Percentiles rank a stretch among this genome's conserved stretches.
These are phyloP conservation scores for Achlya hypogyna DNA, from an alignment of 352 stramenopile species.

Conservation along the genomic window DNA sequence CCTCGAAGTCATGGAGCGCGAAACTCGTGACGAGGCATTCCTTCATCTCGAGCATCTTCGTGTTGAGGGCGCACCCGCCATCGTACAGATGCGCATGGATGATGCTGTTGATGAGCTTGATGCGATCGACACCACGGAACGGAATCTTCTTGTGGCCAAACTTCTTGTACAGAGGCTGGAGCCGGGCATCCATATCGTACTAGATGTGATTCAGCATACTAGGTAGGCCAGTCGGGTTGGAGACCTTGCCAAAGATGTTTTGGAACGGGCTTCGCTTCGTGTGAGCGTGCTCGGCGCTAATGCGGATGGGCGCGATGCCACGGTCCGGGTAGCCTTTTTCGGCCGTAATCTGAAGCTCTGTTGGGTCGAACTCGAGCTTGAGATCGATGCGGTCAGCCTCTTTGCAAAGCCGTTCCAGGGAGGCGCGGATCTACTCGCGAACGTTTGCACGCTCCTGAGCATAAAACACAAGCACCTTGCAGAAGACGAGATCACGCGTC, in stretches of 20 bases:
- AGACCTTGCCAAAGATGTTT: slow-evolving; percentile 60
- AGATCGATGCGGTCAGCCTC: slow-evolving; percentile 71
- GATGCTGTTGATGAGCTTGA: slow-evolving; percentile 68
- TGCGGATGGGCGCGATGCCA: slow-evolving; percentile 54
- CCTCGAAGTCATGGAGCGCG: slow-evolving; percentile 43
- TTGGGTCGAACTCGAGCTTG: slow-evolving; percentile 61
- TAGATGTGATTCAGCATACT: background rate
- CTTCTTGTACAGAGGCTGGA: slow-evolving; percentile 58
- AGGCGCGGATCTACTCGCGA: slow-evolving; percentile 29
- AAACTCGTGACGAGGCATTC: slow-evolving; percentile 54
- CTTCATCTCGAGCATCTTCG: slow-evolving; percentile 39
- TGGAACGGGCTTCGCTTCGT: slow-evolving; percentile 52
- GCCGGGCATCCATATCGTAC: slow-evolving; percentile 54
- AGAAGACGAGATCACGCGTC: slow-evolving; percentile 60
- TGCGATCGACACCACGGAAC: slow-evolving; percentile 62
- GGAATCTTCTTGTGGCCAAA: slow-evolving; percentile 57
- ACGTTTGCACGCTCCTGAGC: background rate
- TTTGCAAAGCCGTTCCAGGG: slow-evolving; percentile 49
- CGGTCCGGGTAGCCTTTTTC: slow-evolving; percentile 44
- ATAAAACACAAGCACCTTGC: slow-evolving; percentile 31
- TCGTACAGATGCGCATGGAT: slow-evolving; percentile 45
- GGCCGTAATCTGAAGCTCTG: slow-evolving; percentile 45
- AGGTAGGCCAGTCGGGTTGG: background rate
- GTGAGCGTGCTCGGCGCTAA: slow-evolving; percentile 37
- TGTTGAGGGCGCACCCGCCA: slow-evolving; percentile 47